These are phyloP conservation scores for Ocimum tenuiflorum DNA, from an alignment of 257 asterid species.

Conservation along the genomic window DNA sequence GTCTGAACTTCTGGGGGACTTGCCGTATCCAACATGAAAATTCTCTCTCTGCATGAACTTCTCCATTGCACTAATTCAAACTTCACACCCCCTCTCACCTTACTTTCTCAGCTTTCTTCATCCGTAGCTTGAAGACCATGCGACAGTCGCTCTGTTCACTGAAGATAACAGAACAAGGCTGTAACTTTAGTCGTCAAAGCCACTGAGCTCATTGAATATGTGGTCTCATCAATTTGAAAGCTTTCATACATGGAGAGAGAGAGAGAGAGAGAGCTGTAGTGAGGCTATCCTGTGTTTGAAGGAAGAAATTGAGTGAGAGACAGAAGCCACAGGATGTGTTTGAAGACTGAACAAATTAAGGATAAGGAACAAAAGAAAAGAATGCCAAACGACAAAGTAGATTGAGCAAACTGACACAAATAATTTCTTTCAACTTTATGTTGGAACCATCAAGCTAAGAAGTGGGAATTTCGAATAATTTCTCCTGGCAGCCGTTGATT, in stretches of 20 bases:
- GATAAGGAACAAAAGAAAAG: conserved; percentile 33
- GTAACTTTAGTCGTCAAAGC: not conserved
- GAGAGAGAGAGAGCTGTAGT: conserved; percentile 20
- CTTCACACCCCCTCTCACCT: not conserved
- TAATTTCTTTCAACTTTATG: not conserved
- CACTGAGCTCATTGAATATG: not conserved
- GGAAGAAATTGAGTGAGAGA: conserved; percentile 17
- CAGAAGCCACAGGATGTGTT: conserved; percentile 49
- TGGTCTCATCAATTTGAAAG: not conserved
- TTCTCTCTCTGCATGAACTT: conserved; percentile 36
- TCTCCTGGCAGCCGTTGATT: conserved; percentile 14
- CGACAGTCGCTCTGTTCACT: too few species aligned
- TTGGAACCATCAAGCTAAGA: too few species aligned
- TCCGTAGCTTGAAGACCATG: not conserved
- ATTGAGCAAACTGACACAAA: not conserved
- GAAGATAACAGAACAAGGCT: too few species aligned
- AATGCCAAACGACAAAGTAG: conserved; percentile 27
- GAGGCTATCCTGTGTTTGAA: conserved; percentile 22
- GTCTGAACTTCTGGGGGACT: conserved; percentile 17
- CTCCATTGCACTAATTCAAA: conserved; percentile 41
- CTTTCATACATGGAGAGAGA: not conserved
- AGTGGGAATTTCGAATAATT: conserved; percentile 6
- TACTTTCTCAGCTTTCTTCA: not conserved
- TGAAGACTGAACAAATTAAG: conserved; percentile 18
- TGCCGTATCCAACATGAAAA: conserved; percentile 24